Base-by-base conservation (phyloP, 2,329 filamentous ascomycete species). In the Pseudopithomyces maydicus region DNA sequence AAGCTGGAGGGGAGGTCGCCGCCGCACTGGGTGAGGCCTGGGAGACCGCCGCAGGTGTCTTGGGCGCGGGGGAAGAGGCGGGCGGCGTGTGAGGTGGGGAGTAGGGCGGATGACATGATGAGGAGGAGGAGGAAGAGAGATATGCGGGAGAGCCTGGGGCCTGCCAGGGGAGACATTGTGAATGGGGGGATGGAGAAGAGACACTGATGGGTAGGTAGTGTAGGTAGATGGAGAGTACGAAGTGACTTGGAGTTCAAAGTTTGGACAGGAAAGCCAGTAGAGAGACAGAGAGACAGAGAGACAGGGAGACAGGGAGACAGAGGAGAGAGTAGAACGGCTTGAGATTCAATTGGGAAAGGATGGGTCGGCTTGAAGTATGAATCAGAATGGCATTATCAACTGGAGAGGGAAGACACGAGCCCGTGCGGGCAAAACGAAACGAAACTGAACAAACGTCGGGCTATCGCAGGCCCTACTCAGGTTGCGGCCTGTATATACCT, bases 1-100 rank as follows among this genome's bases (percentile, higher is more conserved):
- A 92, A 91, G 70, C 83, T 80, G 50, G 78, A 78, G 1, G 89
- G 88, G 20, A 90, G 80, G 29, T 77, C 79, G 26, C 76, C 58
- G 22, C 82, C 75, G 70, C 89, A 91, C 62, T 80, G 79, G 17
- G 76, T 72, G 54, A 85, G 72, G 15, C 59, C 82, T 49, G 72
- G 64, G 15, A 79, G 68, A 35, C 82, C 80, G 38, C 81, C 76
- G 74, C 88, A 90, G 36, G 79, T 81, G 39, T 60, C 48, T 51
- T 66, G 62, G 60, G 74, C 68, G 36, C 72, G 67, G 15, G 57
- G 49, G 33, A 75, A 67, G 53, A 77, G 67, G 45, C 59, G 57
- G 1, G 69, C 67, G 44, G 71, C 67, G 22, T 69, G 65, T 45
- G 64, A 56, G 42, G 67, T 54, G 41, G 66, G 50, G 54, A 73